Base-by-base conservation (phyloP, 2,329 filamentous ascomycete species). In the Colletotrichum trifolii region DNA sequence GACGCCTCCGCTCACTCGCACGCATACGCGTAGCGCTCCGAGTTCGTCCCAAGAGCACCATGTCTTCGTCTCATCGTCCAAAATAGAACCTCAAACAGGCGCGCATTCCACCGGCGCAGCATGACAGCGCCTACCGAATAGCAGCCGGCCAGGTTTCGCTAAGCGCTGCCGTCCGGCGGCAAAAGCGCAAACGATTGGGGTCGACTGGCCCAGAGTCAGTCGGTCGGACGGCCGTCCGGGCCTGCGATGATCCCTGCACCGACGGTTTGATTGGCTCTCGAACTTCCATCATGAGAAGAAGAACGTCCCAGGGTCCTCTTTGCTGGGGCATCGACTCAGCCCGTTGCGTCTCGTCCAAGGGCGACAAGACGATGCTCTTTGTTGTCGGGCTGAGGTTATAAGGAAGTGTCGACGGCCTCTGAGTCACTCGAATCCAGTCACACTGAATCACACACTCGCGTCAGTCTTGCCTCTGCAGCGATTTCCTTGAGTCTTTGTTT, bases 101-200 rank as follows among this genome's bases (percentile, higher is more conserved):
- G 25, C 25, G 4, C 25, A 25, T 25, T 5, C 25, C 17, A 17
- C 17, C 3, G 17, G 17, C 25, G 25, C 25, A 25, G 4, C 25
- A 25, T 25, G 25, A 25, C 25, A 25, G 25, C 25, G 25, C 25
- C 25, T 25, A 25, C 25, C 25, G 25, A 25, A 25, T 25, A 25
- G 25, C 3, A 25, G 87, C 87, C 91, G 66, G 84, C 81, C 48
- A 36, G 15, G 47, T 54, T 65, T 61, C 52, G 56, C 56, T 67
- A 67, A 54, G 65, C 65, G 65, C 65, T 17, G 25, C 39, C n/a
- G 40, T 34, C n/a, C 47, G 61, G 61, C 38, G 47, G 42, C 42
- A 56, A 46, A 35, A 36, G 45, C 25, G 25, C 36, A 54, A 49
- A 54, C 25, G 46, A 47, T 53, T 47, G 64, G 64, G 39, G 43